These are phyloP conservation scores for Solanum clarkiae DNA, from an alignment of 257 asterid genomes.

Conservation along the genomic window DNA sequence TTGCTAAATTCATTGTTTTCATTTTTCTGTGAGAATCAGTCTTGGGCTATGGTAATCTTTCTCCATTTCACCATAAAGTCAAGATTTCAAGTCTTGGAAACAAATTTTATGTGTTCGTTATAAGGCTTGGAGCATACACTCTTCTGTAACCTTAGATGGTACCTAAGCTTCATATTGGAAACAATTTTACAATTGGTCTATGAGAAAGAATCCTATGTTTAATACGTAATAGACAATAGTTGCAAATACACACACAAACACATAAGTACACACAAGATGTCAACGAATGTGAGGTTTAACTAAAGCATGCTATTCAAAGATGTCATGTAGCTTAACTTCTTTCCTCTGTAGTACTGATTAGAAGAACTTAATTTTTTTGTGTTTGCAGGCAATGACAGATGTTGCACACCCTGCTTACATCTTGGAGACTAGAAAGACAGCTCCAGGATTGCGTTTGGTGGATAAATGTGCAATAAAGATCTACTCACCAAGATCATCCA, in stretches of 20 bases:
- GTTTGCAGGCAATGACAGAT: constrained; percentile 78
- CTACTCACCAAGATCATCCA: constrained; percentile 8
- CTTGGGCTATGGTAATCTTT: not conserved
- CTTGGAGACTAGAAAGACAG: constrained; percentile 92
- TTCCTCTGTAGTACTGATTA: not conserved
- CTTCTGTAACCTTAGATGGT: not conserved
- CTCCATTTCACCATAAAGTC: not conserved
- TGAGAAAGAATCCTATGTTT: not conserved
- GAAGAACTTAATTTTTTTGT: not conserved
- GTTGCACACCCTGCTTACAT: constrained; percentile 84
- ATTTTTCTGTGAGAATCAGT: not conserved
- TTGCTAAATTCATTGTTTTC: not conserved
- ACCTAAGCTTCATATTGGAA: not conserved
- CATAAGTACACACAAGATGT: no score
- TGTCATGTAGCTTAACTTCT: not conserved
- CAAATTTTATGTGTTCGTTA: not conserved
- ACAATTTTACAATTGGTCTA: not conserved
- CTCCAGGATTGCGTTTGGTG: constrained; percentile 91
- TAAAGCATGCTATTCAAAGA: not conserved
- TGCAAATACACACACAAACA: not conserved
- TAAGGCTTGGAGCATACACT: not conserved
- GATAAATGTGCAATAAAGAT: constrained; percentile 98
- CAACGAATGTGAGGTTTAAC: no score
- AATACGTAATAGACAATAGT: not conserved
- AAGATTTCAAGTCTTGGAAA: not conserved